Conservation (phyloP, 202 grass and related monocot genomes). For the Setaria viridis region DNA sequence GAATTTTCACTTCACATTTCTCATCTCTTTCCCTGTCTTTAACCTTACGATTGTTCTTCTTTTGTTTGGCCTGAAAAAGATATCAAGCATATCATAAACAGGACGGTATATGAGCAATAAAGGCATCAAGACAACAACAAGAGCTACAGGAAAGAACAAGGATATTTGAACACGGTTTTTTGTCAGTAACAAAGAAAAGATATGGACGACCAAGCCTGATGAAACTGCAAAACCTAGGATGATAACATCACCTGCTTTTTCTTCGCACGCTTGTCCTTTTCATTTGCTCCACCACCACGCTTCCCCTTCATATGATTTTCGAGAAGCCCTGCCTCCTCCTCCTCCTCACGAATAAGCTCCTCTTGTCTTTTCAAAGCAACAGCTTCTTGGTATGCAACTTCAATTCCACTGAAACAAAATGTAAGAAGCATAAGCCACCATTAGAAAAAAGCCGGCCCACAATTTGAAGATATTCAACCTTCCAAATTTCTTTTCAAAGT, state of each 20-base stretch:
- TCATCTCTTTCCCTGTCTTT: conserved; percentile 80
- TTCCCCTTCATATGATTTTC: conserved; percentile 81
- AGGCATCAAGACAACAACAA: conserved; percentile 29
- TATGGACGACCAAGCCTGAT: background rate
- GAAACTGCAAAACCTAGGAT: conserved; percentile 29
- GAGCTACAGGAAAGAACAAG: conserved; percentile 8
- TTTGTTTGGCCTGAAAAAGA: conserved; percentile 81
- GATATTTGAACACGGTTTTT: background rate
- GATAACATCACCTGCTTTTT: conserved; percentile 75
- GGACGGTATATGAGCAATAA: conserved; percentile 18
- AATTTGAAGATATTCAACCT: conserved; percentile 23
- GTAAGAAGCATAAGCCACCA: conserved; percentile 28
- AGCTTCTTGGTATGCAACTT: conserved; percentile 91
- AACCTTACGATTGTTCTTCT: conserved; percentile 80
- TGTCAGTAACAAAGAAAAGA: background rate
- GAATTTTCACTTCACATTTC: conserved; percentile 56
- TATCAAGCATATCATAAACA: conserved; percentile 29
- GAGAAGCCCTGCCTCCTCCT: conserved; percentile 79
- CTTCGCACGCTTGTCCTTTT: conserved; percentile 88
- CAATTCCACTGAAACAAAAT: conserved; percentile 83
- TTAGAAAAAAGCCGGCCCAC: background rate
- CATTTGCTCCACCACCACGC: conserved; percentile 55
- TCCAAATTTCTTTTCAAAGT: conserved; percentile 19
- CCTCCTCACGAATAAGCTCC: conserved; percentile 97
- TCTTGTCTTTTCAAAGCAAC: conserved; percentile 97